Conservation (phyloP, 148 eudicot genomes). For the Chenopodium berlandieri region DNA sequence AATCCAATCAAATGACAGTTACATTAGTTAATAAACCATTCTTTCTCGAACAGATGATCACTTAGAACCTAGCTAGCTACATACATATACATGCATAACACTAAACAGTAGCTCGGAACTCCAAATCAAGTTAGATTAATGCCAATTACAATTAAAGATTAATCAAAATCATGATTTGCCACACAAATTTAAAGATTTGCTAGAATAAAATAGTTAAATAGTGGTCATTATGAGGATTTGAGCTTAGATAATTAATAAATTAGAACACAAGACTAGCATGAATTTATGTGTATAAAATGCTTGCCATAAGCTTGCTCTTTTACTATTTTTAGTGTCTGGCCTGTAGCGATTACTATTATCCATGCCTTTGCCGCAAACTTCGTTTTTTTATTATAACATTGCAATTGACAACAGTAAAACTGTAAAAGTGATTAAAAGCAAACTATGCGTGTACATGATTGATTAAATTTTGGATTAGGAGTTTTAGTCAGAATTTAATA, state of each 20-base stretch:
- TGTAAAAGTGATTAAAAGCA: background rate
- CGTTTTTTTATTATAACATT: conserved; percentile 14
- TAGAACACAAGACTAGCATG: background rate
- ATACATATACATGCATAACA: background rate
- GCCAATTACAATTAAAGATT: background rate
- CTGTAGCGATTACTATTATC: conserved; percentile 3
- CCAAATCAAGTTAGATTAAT: background rate
- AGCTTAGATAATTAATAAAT: background rate
- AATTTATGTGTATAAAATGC: conserved; percentile 10
- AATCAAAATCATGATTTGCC: background rate
- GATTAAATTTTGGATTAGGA: no score
- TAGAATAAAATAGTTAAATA: no score
- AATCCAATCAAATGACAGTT: no score
- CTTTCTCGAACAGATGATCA: no score
- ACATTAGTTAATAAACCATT: no score
- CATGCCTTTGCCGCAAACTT: conserved; percentile 12
- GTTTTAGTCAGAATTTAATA: no score
- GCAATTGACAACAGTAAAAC: background rate
- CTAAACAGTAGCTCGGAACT: background rate
- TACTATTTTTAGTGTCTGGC: conserved; percentile 2
- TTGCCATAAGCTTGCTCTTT: background rate
- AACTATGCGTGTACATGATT: background rate
- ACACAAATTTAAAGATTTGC: no score
- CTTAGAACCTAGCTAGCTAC: no score
- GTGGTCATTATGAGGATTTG: no score